Base-by-base conservation (phyloP, 2,329 filamentous ascomycete genomes). In the Cladosporium sp. region DNA sequence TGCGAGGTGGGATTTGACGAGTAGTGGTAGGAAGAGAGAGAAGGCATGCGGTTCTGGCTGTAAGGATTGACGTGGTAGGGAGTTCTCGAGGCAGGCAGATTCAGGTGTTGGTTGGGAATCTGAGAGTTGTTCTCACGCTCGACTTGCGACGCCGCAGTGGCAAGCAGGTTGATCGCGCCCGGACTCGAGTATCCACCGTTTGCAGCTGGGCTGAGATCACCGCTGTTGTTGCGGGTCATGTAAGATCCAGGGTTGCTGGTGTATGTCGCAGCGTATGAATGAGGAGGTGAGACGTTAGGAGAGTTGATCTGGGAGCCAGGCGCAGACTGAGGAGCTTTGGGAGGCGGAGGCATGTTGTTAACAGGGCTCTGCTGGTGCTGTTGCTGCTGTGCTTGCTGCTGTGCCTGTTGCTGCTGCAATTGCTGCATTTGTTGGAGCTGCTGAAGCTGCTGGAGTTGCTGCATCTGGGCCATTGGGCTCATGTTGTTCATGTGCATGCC, bases 281-380 rank as follows among this genome's bases (percentile, higher is more conserved):
- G 90, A 51, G 94, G 93, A 51, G 94, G 94, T 19, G 93, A 97
- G 52, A 97, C 90, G 74, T 97, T 96, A 49, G 93, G 93, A n/a
- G 93, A 97, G 58, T 83, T 90, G 58, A 96, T 79, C 62, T 91
- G 88, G 14, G 93, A 97, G 14, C 86, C 85, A 11, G 93, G 93
- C 15, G 93, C 92, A 34, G 92, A 97, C 69, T 91, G 88, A 63
- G 93, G 91, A 71, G 90, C 88, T 63, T 84, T 86, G 38, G 88
- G 87, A 59, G 87, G 89, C 62, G 90, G 90, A 69, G 87, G 83
- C 86, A 95, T 92, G 84, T 92, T 89, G 66, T 80, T 76, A 74
- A 72, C 52, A 11, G 51, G 38, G 45, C 55, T 60, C 37, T 57
- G 58, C 52, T 61, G 59, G 17, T 55, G 57, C 19, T 56, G 49